Evolutionary conservation across 1,139 yeast genomes (phyloP), one percentile per base, ranked within the genome.

Genomic region (Eremothecium sinecaudum): DNA sequence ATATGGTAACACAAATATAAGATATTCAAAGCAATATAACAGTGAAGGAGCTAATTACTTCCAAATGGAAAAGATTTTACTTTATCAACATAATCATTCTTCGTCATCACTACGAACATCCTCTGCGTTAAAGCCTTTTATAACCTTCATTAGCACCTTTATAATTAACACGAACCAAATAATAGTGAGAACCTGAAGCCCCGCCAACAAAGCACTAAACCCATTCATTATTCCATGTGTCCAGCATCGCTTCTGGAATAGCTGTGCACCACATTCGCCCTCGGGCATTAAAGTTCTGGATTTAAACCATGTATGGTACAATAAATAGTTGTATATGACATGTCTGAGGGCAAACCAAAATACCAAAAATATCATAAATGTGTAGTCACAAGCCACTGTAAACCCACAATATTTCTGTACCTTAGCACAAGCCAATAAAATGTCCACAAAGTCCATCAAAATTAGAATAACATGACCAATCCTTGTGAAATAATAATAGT

Each of bases 21-120:
- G n/a, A n/a, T n/a, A n/a, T n/a, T n/a, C n/a, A n/a, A n/a, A n/a
- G n/a, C n/a, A n/a, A n/a, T n/a, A n/a, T n/a, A n/a, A n/a, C n/a
- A n/a, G n/a, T n/a, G n/a, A n/a, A n/a, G n/a, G n/a, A n/a, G n/a
- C n/a, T n/a, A n/a, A n/a, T n/a, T n/a, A n/a, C n/a, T n/a, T n/a
- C n/a, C n/a, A n/a, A n/a, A n/a, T n/a, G n/a, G n/a, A n/a, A n/a
- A n/a, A n/a, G n/a, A n/a, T n/a, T n/a, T n/a, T n/a, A n/a, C n/a
- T n/a, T n/a, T n/a, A n/a, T n/a, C n/a, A n/a, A n/a, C n/a, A n/a
- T n/a, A n/a, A n/a, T n/a, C 12, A 21, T 24, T 73, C 80, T 31
- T 79, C 90, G 45, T 73, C 82, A 50, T 83, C 87, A 54, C 93
- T 75, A 45, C 93, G 79, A 40, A 79, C 81, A 55, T 86, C 95